phyloP scores from a whole-genome alignment of 208 protist species.

The Herpetomonas samuelpessoai region DNA sequence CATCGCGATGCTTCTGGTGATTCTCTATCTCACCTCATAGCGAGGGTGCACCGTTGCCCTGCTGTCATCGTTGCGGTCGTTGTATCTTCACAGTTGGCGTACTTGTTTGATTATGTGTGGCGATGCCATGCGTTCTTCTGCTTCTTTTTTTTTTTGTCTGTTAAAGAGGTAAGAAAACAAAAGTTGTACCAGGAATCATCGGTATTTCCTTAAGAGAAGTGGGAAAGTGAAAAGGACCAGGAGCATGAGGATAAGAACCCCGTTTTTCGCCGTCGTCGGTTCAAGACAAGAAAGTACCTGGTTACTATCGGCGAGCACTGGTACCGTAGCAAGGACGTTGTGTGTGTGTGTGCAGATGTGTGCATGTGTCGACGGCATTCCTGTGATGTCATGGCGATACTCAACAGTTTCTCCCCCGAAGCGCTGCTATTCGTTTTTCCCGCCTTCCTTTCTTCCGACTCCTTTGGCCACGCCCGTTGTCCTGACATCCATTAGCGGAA shows the following conservation, averaged over 20 bases:
- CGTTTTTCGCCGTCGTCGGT: too few species aligned
- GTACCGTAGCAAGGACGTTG: too few species aligned
- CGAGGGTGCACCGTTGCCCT: not conserved
- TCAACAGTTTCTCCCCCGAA: too few species aligned
- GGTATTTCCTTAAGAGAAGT: slow-evolving; percentile 2
- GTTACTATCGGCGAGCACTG: too few species aligned
- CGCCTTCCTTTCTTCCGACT: too few species aligned
- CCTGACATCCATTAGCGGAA: too few species aligned
- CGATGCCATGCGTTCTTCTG: not conserved
- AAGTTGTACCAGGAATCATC: not conserved
- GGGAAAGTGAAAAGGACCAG: slow-evolving; percentile 20
- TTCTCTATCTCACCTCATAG: slow-evolving; percentile 51
- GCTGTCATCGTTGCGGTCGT: not conserved
- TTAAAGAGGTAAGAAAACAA: not conserved
- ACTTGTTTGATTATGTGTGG: not conserved
- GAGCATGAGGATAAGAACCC: slow-evolving; percentile 19
- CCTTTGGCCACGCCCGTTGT: too few species aligned
- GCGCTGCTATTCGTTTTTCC: too few species aligned
- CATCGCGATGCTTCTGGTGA: slow-evolving; percentile 42
- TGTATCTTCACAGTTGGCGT: not conserved
- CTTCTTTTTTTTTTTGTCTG: slow-evolving; percentile 11
- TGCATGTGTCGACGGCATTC: too few species aligned
- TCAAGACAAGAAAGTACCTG: too few species aligned
- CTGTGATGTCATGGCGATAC: too few species aligned
- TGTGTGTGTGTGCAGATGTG: too few species aligned